Conservation (phyloP, 176 grass and related monocot species). For the Paspalum vaginatum region DNA sequence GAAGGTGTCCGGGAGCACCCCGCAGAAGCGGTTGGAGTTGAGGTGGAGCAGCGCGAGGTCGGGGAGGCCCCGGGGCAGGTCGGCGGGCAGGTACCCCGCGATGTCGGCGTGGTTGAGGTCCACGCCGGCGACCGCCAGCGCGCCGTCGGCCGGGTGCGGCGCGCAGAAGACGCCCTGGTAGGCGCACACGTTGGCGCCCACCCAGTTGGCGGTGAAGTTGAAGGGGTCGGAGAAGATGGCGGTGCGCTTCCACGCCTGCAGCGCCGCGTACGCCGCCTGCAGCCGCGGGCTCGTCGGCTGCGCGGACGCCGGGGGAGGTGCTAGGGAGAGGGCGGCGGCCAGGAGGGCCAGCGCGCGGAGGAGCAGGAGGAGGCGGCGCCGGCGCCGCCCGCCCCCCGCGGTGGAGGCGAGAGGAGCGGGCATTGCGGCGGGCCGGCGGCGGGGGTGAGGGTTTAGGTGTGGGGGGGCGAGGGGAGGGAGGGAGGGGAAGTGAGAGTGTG, state of each 20-base stretch:
- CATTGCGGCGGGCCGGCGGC: background rate
- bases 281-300: constrained; percentile 40
- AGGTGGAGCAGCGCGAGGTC: constrained; percentile 87
- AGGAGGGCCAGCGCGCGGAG: background rate
- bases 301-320: background rate
- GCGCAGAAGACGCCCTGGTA: constrained; percentile 69
- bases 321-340: background rate
- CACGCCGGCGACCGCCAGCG: constrained; percentile 47
- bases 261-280: constrained; percentile 46
- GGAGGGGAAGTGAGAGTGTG: constrained; percentile 9
- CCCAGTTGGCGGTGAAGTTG: constrained; percentile 64
- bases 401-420: constrained; percentile 1
- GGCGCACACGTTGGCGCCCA: constrained; percentile 51
- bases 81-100: constrained; percentile 44
- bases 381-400: too few relatives aligned
- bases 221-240: constrained; percentile 68
- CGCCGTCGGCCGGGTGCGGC: constrained; percentile 18
- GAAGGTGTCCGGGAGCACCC: constrained; percentile 49
- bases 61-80: constrained; percentile 34
- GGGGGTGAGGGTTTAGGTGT: constrained; percentile 37
- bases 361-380: background rate
- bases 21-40: constrained; percentile 97
- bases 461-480: background rate
- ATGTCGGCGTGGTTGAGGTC: constrained; percentile 71
- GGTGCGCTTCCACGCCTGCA: constrained; percentile 49